phyloP scores from a whole-genome alignment of 306 rosid genomes.

The Corylus americana region DNA sequence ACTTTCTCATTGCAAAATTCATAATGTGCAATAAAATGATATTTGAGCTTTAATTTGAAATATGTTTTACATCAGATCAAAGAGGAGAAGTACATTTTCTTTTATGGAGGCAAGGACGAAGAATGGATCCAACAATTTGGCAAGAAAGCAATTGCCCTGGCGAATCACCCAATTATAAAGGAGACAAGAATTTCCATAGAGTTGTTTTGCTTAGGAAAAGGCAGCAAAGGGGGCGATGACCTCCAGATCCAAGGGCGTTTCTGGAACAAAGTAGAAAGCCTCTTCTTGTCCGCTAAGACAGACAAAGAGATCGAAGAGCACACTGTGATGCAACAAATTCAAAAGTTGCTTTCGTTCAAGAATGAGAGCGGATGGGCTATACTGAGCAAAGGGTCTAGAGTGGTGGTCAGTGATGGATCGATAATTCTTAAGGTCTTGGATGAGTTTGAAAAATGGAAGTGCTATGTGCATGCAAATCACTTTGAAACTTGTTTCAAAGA shows the following conservation, averaged over 20 bases:
- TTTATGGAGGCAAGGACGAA: conserved; percentile 52
- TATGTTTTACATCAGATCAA: conserved; percentile 21
- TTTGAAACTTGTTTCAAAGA: conserved; percentile 37
- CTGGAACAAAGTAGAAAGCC: conserved; percentile 46
- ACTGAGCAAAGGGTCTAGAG: conserved; percentile 41
- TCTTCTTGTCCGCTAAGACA: conserved; percentile 36
- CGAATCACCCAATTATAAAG: conserved; percentile 39
- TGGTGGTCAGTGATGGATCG: conserved; percentile 36
- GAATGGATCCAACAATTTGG: conserved; percentile 49
- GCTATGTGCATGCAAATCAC: conserved; percentile 18
- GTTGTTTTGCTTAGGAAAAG: conserved; percentile 38
- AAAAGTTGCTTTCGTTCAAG: conserved; percentile 54
- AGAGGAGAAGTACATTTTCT: conserved; percentile 38
- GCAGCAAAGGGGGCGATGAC: conserved; percentile 34
- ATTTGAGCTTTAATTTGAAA: not conserved
- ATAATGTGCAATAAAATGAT: not conserved
- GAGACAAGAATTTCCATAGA: conserved; percentile 37
- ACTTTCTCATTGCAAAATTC: not conserved
- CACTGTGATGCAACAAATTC: conserved; percentile 37
- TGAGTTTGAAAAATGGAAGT: conserved; percentile 54
- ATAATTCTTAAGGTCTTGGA: conserved; percentile 35
- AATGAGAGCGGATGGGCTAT: conserved; percentile 58
- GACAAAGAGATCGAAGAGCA: conserved; percentile 15
- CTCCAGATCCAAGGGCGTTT: conserved; percentile 29
- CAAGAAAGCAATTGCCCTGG: conserved; percentile 19